Percentiles rank a stretch among this genome's conserved stretches.
These are phyloP conservation scores for Tolypocladium inflatum DNA, from an alignment of 2,329 filamentous ascomycete species.

Conservation along the genomic window DNA sequence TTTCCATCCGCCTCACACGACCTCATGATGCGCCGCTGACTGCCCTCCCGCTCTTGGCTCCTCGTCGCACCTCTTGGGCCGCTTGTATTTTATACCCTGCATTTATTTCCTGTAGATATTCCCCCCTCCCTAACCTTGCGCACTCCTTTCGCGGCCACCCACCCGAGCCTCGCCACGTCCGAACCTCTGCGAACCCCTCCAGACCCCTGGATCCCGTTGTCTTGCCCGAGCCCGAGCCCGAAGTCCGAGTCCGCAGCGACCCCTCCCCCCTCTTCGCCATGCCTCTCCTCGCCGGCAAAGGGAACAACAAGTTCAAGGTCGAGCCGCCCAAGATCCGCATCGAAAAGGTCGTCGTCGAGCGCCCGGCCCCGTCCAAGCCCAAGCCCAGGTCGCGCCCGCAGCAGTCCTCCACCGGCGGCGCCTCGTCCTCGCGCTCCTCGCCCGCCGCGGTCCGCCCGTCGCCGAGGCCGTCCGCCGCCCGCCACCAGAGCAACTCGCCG, in stretches of 20 bases:
- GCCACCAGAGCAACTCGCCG: slow-evolving; percentile 31
- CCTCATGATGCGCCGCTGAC: not conserved
- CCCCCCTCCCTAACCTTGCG: not conserved
- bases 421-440: slow-evolving; percentile 20
- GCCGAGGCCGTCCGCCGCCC: slow-evolving; percentile 26
- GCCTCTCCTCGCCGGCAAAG: slow-evolving; percentile 32
- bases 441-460: slow-evolving; percentile 27
- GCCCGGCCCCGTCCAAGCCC: slow-evolving; percentile 20
- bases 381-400: slow-evolving; percentile 21
- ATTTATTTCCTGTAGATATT: not conserved
- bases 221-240: not conserved
- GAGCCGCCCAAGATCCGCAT: slow-evolving; percentile 40
- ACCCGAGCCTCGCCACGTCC: not conserved
- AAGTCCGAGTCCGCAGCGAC: not conserved
- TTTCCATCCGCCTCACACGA: not conserved
- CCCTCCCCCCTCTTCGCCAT: slow-evolving; percentile 11
- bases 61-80: not conserved
- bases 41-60: not conserved
- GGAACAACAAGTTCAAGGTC: slow-evolving; percentile 38
- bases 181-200: not conserved
- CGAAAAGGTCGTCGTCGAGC: slow-evolving; percentile 39
- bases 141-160: not conserved
- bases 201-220: not conserved
- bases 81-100: not conserved
- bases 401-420: slow-evolving; percentile 8